These are phyloP conservation scores for Globisporangium paroecandrum DNA, from an alignment of 352 stramenopile species.

Conservation along the genomic window DNA sequence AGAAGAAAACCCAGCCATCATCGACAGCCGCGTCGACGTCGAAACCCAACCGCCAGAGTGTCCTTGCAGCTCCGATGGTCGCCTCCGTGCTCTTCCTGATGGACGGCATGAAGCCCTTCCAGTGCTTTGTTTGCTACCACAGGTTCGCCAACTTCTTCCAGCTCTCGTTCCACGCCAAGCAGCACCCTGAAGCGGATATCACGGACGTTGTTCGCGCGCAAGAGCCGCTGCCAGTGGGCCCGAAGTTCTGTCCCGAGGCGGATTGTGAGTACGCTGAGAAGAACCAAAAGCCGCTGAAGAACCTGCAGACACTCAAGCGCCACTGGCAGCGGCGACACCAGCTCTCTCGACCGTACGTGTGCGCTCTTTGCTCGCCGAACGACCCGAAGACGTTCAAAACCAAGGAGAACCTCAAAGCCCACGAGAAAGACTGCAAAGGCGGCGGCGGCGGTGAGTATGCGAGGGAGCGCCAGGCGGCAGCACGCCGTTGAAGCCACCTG, in stretches of 20 bases:
- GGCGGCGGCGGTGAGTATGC: background rate
- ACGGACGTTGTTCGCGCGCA: conserved; percentile 35
- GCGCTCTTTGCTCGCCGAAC: conserved; percentile 32
- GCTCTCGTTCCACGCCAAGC: conserved; percentile 66
- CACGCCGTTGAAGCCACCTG: background rate
- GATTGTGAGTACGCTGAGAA: conserved; percentile 51
- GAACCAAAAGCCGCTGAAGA: conserved; percentile 47
- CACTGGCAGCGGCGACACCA: conserved; percentile 70
- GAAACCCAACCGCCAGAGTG: background rate
- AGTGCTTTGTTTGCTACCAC: conserved; percentile 52
- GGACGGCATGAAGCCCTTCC: conserved; percentile 62
- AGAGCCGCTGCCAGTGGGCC: conserved; percentile 44
- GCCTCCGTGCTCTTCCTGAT: conserved; percentile 50
- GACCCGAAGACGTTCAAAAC: conserved; percentile 66
- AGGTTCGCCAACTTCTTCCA: conserved; percentile 70
- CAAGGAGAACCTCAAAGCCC: conserved; percentile 64
- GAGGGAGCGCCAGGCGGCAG: no score
- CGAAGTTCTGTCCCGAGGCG: conserved; percentile 55
- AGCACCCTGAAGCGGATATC: conserved; percentile 36
- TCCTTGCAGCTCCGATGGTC: conserved; percentile 24
- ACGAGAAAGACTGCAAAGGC: conserved; percentile 61
- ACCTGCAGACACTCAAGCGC: conserved; percentile 70
- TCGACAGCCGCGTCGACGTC: background rate
- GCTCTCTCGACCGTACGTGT: conserved; percentile 46
- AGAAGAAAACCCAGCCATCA: background rate